Percentiles rank a stretch among this genome's conserved stretches.
These are phyloP conservation scores for Populus pruinosa DNA, from an alignment of 345 rosid species.

Conservation along the genomic window DNA sequence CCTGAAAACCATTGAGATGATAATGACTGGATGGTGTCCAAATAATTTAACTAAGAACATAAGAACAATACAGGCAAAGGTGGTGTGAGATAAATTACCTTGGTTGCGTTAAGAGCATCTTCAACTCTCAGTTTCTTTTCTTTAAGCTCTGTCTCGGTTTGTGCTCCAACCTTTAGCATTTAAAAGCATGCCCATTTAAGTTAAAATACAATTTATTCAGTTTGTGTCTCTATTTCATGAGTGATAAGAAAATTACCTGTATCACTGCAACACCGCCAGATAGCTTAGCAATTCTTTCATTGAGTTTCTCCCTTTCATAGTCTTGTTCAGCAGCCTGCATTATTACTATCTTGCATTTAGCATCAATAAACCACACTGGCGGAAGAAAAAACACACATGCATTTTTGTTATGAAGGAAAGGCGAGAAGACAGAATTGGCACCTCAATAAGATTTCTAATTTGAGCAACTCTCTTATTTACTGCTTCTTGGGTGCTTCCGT, in stretches of 20 bases:
- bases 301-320: slow-evolving; percentile 88
- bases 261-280: slow-evolving; percentile 38
- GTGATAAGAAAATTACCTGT: slow-evolving; percentile 15
- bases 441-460: slow-evolving; percentile 90
- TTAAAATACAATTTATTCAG: neutral
- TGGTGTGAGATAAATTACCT: slow-evolving; percentile 40
- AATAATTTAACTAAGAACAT: neutral
- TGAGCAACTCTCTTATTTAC: slow-evolving; percentile 90
- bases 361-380: neutral
- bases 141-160: slow-evolving; percentile 54
- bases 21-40: neutral
- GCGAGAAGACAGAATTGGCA: neutral
- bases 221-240: neutral
- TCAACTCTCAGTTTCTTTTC: slow-evolving; percentile 97
- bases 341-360: neutral
- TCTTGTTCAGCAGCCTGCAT: slow-evolving; percentile 86
- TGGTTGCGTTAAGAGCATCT: slow-evolving; percentile 98
- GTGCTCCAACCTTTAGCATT: slow-evolving; percentile 32
- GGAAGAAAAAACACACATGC: neutral
- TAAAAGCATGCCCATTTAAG: too few relatives aligned
- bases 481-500: slow-evolving; percentile 95
- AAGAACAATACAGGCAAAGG: neutral
- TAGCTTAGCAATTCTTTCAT: slow-evolving; percentile 86
- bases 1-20: slow-evolving; percentile 10
- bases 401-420: too few relatives aligned